Conservation (phyloP, 177 flowering plant genomes). For the Vitis hybrid region DNA sequence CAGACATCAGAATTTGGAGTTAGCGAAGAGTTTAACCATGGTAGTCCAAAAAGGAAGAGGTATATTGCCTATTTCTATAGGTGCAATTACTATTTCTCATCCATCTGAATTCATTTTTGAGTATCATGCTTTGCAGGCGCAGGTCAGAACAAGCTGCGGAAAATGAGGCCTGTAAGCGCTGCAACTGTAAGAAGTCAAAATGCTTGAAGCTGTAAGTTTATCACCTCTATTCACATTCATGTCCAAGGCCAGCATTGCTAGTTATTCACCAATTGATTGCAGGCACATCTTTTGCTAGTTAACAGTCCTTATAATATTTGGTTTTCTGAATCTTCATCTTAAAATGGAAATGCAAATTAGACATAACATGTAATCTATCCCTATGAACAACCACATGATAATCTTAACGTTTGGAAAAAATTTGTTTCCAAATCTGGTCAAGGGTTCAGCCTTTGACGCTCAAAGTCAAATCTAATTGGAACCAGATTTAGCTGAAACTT, state of each 20-base stretch:
- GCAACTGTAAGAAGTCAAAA: constrained; percentile 51
- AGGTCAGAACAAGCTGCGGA: constrained; percentile 23
- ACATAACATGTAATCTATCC: too few species aligned
- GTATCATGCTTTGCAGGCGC: constrained; percentile 20
- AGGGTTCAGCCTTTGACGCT: too few species aligned
- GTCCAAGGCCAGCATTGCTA: not conserved
- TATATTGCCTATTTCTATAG: not conserved
- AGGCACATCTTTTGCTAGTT: too few species aligned
- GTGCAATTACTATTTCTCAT: not conserved
- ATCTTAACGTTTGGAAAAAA: too few species aligned
- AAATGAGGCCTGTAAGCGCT: constrained; percentile 39
- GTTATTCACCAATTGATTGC: too few species aligned
- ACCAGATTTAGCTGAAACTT: too few species aligned
- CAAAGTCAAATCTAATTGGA: too few species aligned
- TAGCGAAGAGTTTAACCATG: constrained; percentile 26
- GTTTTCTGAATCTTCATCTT: too few species aligned
- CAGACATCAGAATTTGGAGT: not conserved
- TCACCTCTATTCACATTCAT: not conserved
- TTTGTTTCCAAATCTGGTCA: too few species aligned
- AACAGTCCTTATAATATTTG: too few species aligned
- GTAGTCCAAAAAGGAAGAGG: constrained; percentile 38
- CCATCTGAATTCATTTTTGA: not conserved
- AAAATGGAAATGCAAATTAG: too few species aligned
- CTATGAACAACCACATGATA: too few species aligned
- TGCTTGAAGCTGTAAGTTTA: constrained; percentile 56